Base-by-base conservation (phyloP, 495 filamentous ascomycete species). In the Aspergillus affinis region DNA sequence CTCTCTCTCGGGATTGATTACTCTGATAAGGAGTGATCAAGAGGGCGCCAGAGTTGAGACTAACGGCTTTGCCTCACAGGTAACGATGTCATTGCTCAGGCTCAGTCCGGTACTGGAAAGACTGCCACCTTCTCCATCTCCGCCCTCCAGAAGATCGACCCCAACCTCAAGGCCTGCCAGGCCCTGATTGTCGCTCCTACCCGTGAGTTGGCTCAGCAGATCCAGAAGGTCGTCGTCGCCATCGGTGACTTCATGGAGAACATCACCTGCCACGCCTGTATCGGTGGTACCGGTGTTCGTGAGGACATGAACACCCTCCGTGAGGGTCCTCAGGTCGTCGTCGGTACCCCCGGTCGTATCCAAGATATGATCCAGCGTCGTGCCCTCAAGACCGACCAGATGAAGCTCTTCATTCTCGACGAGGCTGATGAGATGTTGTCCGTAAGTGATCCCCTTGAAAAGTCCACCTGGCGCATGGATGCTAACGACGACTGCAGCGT, bases 331-430 rank as follows among this genome's bases (percentile, higher is more conserved):
- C 94, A 98, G 80, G 89, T 98, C 65, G 93, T 98, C 70, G 92
- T 93, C 57, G 94, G 94, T 67, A 98, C 94, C 36, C 94, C 94
- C 61, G 94, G 94, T 58, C 94, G 94, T 85, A 95, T 98, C 65
- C 88, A 93, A 13, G 94, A 98, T 76, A 98, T 98, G 94, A 98
- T 98, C 80, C 91, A 93, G 76, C 90, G 94, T 60, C 92, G 93
- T 73, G 88, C 93, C 72, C 83, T 98, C 65, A 90, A 89, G 78
- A 98, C 94, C 65, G 89, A 92, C 75, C 82, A 89, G 74, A 97
- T 98, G 88, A 98, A 98, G 89, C 93, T 97, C 84, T 92, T 98
- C 75, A 91, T 98, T 67, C 92, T 98, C 64, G 94, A 98, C 74
- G 94, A 98, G 81, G 94, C 94, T 67, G 94, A 98, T 76, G 94